Evolutionary conservation across 31 red algal species (phyloP), one percentile per base, ranked within the genome.

Genomic region (Odonthalia washingtoniensis): DNA sequence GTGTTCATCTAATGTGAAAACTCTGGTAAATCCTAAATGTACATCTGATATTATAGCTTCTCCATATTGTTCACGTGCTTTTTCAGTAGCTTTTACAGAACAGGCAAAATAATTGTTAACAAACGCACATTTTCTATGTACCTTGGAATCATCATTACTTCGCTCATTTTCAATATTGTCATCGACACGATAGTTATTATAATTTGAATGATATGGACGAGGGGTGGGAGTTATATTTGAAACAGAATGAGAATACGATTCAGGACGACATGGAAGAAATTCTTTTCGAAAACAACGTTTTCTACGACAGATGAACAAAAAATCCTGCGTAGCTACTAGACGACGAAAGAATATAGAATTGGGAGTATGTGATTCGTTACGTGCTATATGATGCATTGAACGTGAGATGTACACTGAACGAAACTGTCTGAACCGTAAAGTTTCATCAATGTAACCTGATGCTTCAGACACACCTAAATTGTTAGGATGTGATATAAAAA

Each of bases 1-100:
- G 27, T 27, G 26, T 40, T 76, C 41, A 31, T 64, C 70, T 1
- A 68, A 5, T 60, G 83, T 31, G 28, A 87, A 31, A 1, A 49
- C 32, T 5, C 72, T 34, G 1, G 83, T 61, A 44, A 87, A 87
- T 3, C 83, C 83, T 9, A 76, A 40, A 17, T 62, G 70, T 3
- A 87, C 38, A 38, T 87, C 83, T 1, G 70, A 30, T 9, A 84
- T 42, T 4, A 84, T 32, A 5, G n/a, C 77, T 17, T 6, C 77
- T 5, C 46, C 77, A 18, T 64, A 64, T 5, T 46, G 77, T 62
- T 2, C 12, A 18, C 3, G 35, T 38, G 77, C 46, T 4, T 57
- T 32, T 4, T 30, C 21, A 5, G 40, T 4, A 2, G 77, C 28
- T 18, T 72, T n/a, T n/a, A n/a, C n/a, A n/a, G n/a, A n/a, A n/a